Conservation (phyloP, 2,329 filamentous ascomycete genomes). For the Verticillium nubilum region DNA sequence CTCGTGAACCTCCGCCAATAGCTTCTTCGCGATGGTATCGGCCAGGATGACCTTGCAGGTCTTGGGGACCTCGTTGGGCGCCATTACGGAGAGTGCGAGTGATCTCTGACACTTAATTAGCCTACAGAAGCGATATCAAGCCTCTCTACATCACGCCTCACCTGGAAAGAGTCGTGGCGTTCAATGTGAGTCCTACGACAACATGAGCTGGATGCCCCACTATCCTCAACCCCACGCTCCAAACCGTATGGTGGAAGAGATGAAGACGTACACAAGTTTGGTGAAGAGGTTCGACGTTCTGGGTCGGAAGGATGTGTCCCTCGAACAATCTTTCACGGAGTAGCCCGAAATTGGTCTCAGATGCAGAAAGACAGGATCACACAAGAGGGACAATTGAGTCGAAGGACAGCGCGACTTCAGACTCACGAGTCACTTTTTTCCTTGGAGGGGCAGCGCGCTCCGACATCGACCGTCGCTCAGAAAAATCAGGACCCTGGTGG, state of each 20-base stretch:
- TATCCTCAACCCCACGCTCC: conserved; percentile 1
- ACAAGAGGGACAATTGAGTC: background rate
- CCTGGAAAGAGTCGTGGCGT: background rate
- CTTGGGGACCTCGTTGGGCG: conserved; percentile 42
- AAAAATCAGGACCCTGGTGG: background rate
- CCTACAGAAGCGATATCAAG: background rate
- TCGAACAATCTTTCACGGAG: background rate
- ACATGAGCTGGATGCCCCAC: conserved; percentile 1
- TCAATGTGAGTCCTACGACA: background rate
- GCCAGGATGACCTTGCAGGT: conserved; percentile 93
- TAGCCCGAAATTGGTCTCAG: background rate
- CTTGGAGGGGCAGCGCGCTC: conserved; percentile 2
- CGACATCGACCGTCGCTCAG: conserved; percentile 1
- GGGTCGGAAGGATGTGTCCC: background rate
- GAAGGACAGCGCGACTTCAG: background rate
- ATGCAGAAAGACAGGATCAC: background rate
- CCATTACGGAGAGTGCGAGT: conserved; percentile 22
- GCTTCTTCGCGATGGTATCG: conserved; percentile 75
- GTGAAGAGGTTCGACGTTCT: background rate
- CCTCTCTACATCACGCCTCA: background rate
- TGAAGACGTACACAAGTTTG: background rate
- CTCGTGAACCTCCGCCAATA: conserved; percentile 72
- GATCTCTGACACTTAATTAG: background rate
- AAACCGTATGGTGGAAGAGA: background rate
- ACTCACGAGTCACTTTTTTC: background rate